Conservation (phyloP, 1,139 yeast genomes). For the Zygoascus hellenicus region DNA sequence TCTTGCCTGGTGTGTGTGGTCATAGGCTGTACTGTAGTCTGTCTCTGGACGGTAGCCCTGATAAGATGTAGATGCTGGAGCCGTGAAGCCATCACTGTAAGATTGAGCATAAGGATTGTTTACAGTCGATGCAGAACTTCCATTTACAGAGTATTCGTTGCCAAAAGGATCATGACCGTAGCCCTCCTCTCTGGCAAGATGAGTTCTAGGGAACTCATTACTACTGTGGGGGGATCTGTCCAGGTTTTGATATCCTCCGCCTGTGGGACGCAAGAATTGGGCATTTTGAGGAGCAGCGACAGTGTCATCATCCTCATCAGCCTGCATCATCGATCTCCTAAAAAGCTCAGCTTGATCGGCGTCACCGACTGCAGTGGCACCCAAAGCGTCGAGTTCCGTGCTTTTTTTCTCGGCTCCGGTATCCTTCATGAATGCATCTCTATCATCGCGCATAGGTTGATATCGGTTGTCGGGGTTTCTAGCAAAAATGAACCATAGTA, state of each 20-base stretch:
- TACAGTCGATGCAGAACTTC: not conserved
- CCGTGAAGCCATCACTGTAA: constrained; percentile 12
- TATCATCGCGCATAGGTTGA: constrained; percentile 95
- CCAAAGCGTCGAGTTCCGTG: constrained; percentile 79
- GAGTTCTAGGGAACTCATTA: constrained; percentile 7
- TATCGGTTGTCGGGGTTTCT: constrained; percentile 94
- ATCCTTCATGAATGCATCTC: constrained; percentile 77
- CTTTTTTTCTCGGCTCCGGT: constrained; percentile 40
- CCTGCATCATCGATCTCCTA: constrained; percentile 8
- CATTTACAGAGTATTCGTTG: constrained; percentile 1
- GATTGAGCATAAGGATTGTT: not conserved
- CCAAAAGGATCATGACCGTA: constrained; percentile 9
- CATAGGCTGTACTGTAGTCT: not conserved
- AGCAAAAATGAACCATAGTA: constrained; percentile 74
- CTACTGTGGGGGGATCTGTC: not conserved
- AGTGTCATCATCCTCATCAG: constrained; percentile 8
- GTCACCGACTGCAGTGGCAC: constrained; percentile 72
- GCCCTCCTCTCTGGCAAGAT: constrained; percentile 5
- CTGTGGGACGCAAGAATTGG: constrained; percentile 7
- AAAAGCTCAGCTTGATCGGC: constrained; percentile 15
- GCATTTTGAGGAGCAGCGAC: not conserved
- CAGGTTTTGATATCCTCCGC: constrained; percentile 3
- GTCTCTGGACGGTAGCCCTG: constrained; percentile 19
- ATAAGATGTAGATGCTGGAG: constrained; percentile 17
- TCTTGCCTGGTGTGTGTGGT: constrained; percentile 1